These are phyloP conservation scores for Echites panduratus DNA, from an alignment of 257 asterid species.

Conservation along the genomic window DNA sequence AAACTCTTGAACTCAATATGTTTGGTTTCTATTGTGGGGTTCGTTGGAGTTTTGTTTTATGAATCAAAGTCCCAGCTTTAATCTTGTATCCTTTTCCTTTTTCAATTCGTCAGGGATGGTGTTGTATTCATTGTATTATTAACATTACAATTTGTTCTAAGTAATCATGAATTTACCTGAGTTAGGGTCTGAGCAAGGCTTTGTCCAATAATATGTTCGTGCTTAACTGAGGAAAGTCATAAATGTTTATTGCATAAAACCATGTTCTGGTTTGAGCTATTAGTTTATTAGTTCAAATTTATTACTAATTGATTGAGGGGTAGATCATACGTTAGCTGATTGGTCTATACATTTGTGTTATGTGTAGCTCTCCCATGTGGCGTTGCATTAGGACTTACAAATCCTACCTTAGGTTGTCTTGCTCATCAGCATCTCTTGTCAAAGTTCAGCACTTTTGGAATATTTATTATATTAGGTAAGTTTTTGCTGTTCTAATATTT, in stretches of 20 bases:
- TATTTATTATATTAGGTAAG: conserved; percentile 75
- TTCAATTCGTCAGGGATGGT: too few species aligned
- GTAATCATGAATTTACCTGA: neutral
- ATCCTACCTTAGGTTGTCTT: conserved; percentile 84
- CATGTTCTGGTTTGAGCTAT: neutral
- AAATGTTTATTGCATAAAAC: neutral
- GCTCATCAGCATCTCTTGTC: conserved; percentile 69
- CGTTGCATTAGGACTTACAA: conserved; percentile 67
- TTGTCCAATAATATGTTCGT: too few species aligned
- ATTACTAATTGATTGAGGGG: too few species aligned
- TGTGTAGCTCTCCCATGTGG: conserved; percentile 82
- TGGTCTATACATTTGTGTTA: conserved; percentile 13
- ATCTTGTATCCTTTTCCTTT: too few species aligned
- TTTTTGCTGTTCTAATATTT: conserved; percentile 10
- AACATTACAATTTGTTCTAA: neutral
- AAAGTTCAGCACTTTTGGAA: conserved; percentile 78
- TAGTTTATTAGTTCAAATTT: too few species aligned
- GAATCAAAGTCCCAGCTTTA: too few species aligned
- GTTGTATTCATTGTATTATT: neutral
- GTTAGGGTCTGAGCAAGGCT: neutral
- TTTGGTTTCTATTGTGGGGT: too few species aligned
- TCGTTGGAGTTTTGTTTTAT: too few species aligned
- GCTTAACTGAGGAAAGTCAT: neutral
- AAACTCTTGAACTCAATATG: too few species aligned
- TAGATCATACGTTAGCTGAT: too few species aligned